Base-by-base conservation (phyloP, 768 basidiomycete species). In the Mycena leptocephala region DNA sequence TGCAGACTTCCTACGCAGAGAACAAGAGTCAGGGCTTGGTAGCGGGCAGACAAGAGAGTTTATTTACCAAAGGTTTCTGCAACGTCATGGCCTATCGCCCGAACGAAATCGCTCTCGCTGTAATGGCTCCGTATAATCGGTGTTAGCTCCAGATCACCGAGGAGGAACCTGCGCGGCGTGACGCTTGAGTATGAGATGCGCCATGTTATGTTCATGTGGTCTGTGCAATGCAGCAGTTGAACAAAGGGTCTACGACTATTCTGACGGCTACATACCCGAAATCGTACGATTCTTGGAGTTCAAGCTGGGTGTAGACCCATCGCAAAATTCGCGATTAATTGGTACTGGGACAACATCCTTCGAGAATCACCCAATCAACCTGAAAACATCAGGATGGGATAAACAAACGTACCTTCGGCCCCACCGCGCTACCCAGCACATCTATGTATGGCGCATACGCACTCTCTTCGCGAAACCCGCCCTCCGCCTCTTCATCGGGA, bases 141-240 rank as follows among this genome's bases (percentile, higher is more conserved):
- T 1, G 24, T 10, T 0, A n/a, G 8, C 13, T 24, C 2, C 14
- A 70, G 24, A 11, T 70, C 70, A 4, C 41, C 59, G 11, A 70
- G 43, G 5, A 51, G 8, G 46, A 62, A 70, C 16, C 14, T 59
- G 33, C 8, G 20, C 5, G 70, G 70, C 9, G 43, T 24, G 35
- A 70, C 59, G 58, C 70, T 62, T 5, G 43, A 22, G 33, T 48
- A 48, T 1, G 70, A 70, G 0, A 70, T 22, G n/a, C 18, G 59
- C 70, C 70, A 70, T 10, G 70, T 70, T 33, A 70, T 51, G 33
- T 70, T 70, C 70, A 70, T 70, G 43, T 48, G 22, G 32, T 70
- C 59, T 70, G 43, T 2, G 7, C n/a, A n/a, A n/a, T n/a, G 10
- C 33, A 5, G 13, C 32, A 24, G 26, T 14, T 68, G 4, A 46